These are phyloP conservation scores for Chenopodium album DNA, from an alignment of 148 eudicot species.

Conservation along the genomic window DNA sequence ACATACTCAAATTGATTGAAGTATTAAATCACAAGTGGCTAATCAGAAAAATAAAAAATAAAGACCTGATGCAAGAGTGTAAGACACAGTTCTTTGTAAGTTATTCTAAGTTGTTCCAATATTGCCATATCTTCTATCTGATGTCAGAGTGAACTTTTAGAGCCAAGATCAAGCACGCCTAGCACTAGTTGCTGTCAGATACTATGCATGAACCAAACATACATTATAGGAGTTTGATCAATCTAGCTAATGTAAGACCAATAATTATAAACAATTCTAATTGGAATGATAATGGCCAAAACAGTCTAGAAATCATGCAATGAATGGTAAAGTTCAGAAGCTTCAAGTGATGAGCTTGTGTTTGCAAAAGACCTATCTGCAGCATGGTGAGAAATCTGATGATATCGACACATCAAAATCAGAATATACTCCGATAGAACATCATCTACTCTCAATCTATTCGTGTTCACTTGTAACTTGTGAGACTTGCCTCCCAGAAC, in stretches of 20 bases:
- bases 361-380: not conserved
- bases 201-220: not conserved
- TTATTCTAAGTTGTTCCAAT: not conserved
- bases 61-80: not conserved
- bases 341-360: conserved; percentile 6
- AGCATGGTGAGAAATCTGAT: conserved; percentile 3
- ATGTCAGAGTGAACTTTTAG: not conserved
- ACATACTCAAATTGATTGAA: not conserved
- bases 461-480: not conserved
- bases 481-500: not conserved
- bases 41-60: not conserved
- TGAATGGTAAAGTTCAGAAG: not conserved
- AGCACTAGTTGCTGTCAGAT: not conserved
- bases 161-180: conserved; percentile 1
- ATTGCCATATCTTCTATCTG: not conserved
- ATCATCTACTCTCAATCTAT: not conserved
- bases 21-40: not conserved
- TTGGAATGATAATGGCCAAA: not conserved
- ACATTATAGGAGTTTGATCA: not conserved
- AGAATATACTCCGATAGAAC: not conserved
- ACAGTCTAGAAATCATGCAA: not conserved
- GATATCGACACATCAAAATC: not conserved
- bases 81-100: not conserved
- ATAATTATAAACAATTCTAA: not conserved
- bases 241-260: not conserved